Percentiles rank a stretch among this genome's conserved stretches.
phyloP scores from a whole-genome alignment of 768 basidiomycete genomes.

The Lentinula aciculospora region DNA sequence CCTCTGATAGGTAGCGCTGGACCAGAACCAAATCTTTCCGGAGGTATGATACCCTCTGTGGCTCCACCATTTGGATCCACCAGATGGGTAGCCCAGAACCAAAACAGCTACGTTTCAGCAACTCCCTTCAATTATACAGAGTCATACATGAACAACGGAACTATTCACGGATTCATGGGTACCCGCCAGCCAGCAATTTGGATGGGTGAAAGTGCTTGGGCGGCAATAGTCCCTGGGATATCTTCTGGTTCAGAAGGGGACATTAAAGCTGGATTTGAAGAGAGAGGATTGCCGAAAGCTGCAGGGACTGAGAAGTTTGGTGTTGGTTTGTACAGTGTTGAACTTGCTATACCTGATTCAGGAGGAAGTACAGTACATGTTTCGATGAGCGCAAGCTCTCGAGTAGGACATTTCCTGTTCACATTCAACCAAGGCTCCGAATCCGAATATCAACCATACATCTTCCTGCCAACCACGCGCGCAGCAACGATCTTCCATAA shows the following conservation, averaged over 20 bases:
- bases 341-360: slow-evolving; percentile 37
- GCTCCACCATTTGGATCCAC: slow-evolving; percentile 84
- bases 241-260: slow-evolving; percentile 24
- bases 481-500: slow-evolving; percentile 41
- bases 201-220: slow-evolving; percentile 78
- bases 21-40: slow-evolving; percentile 18
- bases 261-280: slow-evolving; percentile 49
- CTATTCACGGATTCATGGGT: slow-evolving; percentile 70
- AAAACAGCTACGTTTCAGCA: slow-evolving; percentile 69
- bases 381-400: slow-evolving; percentile 64
- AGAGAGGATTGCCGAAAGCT: slow-evolving; percentile 49
- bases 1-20: slow-evolving; percentile 3
- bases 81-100: slow-evolving; percentile 79
- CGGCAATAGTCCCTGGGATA: slow-evolving; percentile 54
- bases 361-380: slow-evolving; percentile 46
- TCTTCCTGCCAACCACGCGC: slow-evolving; percentile 64
- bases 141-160: slow-evolving; percentile 10
- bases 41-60: slow-evolving; percentile 70
- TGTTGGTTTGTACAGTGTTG: slow-evolving; percentile 51
- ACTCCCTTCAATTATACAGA: slow-evolving; percentile 65
- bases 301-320: slow-evolving; percentile 49
- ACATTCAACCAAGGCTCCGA: slow-evolving; percentile 39
- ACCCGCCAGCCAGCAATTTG: slow-evolving; percentile 85
- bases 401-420: slow-evolving; percentile 71
- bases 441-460: slow-evolving; percentile 37